Percentiles rank a stretch among this genome's conserved stretches.
Evolutionary conservation across 1,284 basidiomycete species (phyloP).

Genomic region (Omphalotus olearius): DNA sequence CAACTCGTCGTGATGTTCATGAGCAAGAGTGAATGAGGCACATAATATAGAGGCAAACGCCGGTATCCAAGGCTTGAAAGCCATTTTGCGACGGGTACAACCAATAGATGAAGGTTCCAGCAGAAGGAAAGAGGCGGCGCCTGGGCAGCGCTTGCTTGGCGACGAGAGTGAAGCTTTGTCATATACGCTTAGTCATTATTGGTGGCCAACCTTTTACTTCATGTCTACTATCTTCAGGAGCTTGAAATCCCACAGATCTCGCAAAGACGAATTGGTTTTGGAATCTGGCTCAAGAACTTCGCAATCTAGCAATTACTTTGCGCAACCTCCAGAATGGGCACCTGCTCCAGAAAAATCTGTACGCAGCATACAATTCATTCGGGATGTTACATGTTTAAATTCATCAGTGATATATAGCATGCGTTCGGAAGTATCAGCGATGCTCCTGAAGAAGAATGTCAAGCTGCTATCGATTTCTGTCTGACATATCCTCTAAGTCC

Average conservation of each 20-base stretch:
- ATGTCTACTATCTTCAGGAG: slow-evolving; percentile 1
- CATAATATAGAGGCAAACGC: too few species aligned
- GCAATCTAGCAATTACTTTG: neutral
- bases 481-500: slow-evolving; percentile 29
- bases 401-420: slow-evolving; percentile 27
- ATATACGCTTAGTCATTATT: too few species aligned
- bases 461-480: slow-evolving; percentile 48
- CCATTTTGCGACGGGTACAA: too few species aligned
- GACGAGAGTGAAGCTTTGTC: too few species aligned
- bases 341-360: slow-evolving; percentile 43
- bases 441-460: slow-evolving; percentile 48
- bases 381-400: neutral
- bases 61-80: too few species aligned
- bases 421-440: slow-evolving; percentile 45
- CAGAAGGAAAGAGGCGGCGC: too few species aligned
- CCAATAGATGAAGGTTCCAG: too few species aligned
- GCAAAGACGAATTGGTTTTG: neutral
- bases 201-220: too few species aligned
- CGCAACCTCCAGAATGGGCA: slow-evolving; percentile 42
- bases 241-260: neutral
- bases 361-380: slow-evolving; percentile 17
- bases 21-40: slow-evolving; percentile 31
- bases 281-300: neutral
- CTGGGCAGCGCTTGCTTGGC: too few species aligned
- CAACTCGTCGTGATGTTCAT: slow-evolving; percentile 57